A percentile compares a stretch with the other conserved stretches of the same genome.
phyloP scores from a whole-genome alignment of 257 asterid genomes.

The Gentiana straminea region DNA sequence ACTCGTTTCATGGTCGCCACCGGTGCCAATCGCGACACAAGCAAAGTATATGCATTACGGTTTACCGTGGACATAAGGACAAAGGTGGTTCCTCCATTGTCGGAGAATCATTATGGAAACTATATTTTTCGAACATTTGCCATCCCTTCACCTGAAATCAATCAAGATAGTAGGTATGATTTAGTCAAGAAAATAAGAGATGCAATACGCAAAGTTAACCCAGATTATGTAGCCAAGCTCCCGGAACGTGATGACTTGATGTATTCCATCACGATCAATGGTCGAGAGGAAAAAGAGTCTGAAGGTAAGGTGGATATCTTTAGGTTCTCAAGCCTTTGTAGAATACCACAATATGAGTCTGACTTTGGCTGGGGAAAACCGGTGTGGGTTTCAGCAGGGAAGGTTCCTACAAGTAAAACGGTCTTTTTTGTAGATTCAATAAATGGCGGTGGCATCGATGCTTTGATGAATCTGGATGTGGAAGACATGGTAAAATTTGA shows the following conservation, averaged over 20 bases:
- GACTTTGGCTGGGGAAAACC: conserved; percentile 58
- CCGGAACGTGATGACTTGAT: conserved; percentile 10
- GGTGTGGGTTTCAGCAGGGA: conserved; percentile 24
- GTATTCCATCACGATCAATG: too few species aligned
- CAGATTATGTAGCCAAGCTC: conserved; percentile 16
- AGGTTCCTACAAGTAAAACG: conserved; percentile 20
- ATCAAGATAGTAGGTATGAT: conserved; percentile 2
- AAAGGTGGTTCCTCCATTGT: conserved; percentile 22
- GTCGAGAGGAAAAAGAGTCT: neutral
- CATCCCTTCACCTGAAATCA: conserved; percentile 9
- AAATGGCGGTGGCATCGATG: conserved; percentile 38
- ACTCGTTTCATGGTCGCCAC: too few species aligned
- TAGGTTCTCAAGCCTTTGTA: conserved; percentile 36
- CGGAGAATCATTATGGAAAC: conserved; percentile 24
- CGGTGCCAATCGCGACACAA: too few species aligned
- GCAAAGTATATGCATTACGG: conserved; percentile 3
- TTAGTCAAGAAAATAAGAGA: conserved; percentile 16
- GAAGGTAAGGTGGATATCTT: conserved; percentile 2
- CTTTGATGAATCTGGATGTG: conserved; percentile 24
- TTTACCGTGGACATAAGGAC: conserved; percentile 32
- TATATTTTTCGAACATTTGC: conserved; percentile 17
- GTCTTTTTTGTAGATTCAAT: conserved; percentile 22
- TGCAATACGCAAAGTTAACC: conserved; percentile 16
- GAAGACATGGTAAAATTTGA: conserved; percentile 1
- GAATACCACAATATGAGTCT: conserved; percentile 36